Conservation (phyloP, 2,329 filamentous ascomycete genomes). For the Paradendryphiella salina region DNA sequence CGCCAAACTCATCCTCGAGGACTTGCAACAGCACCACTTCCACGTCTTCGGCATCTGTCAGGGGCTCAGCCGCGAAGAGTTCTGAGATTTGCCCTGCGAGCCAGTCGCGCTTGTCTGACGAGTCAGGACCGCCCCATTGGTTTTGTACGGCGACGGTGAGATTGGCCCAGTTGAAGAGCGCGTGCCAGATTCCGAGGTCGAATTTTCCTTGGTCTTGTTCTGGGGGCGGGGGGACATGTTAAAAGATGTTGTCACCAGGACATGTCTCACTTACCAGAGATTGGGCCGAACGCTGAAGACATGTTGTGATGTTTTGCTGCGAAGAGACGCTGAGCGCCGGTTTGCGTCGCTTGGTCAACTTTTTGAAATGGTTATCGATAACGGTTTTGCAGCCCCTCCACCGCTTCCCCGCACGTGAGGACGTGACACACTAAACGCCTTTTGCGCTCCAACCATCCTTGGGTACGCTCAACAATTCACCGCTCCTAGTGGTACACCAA, state of each 20-base stretch:
- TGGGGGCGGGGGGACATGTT: slow-evolving; percentile 17
- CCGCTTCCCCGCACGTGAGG: background rate
- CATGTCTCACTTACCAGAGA: background rate
- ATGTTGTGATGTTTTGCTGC: slow-evolving; percentile 6
- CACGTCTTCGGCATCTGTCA: slow-evolving; percentile 75
- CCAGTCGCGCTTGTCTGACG: slow-evolving; percentile 90
- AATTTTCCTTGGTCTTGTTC: slow-evolving; percentile 51
- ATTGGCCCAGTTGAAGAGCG: slow-evolving; percentile 84
- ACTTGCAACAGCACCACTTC: slow-evolving; percentile 85
- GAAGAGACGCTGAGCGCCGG: slow-evolving; percentile 2
- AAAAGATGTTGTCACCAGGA: slow-evolving; percentile 3
- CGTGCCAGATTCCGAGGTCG: slow-evolving; percentile 83
- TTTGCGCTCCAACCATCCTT: too few relatives aligned
- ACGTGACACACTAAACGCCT: background rate
- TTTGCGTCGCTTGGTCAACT: slow-evolving; percentile 10
- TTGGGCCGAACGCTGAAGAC: slow-evolving; percentile 12
- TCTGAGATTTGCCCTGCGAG: slow-evolving; percentile 86
- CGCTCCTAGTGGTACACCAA: too few relatives aligned
- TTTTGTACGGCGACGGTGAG: slow-evolving; percentile 85
- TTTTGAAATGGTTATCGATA: slow-evolving; percentile 13
- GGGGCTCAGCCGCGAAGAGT: slow-evolving; percentile 64
- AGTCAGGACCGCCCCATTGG: slow-evolving; percentile 83
- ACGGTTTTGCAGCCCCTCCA: background rate
- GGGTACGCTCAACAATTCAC: too few relatives aligned
- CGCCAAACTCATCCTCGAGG: slow-evolving; percentile 95